Percentiles rank a stretch among this genome's conserved stretches.
Conservation (phyloP, 257 asterid genomes). For the Pogostemon cablin region DNA sequence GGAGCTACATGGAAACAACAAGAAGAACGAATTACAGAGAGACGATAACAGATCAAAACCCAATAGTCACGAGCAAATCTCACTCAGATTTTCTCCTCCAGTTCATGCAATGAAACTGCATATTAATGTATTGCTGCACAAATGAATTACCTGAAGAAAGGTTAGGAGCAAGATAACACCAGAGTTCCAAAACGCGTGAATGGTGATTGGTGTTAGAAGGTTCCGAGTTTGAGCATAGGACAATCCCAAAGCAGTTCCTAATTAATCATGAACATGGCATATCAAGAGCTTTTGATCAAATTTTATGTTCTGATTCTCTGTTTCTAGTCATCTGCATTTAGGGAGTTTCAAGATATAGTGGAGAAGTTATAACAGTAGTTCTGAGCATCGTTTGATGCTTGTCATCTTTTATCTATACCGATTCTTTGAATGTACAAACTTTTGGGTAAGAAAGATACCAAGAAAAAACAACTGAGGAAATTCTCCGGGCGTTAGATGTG, state of each 20-base stretch:
- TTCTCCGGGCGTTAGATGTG: conserved; percentile 95
- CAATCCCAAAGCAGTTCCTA: conserved; percentile 83
- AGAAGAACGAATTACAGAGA: background rate
- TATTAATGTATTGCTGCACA: background rate
- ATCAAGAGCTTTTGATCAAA: background rate
- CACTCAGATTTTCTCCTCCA: too few species aligned
- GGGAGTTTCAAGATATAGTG: background rate
- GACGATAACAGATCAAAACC: conserved; percentile 2
- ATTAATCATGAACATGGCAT: conserved; percentile 7
- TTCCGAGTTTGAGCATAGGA: conserved; percentile 93
- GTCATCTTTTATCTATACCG: conserved; percentile 8
- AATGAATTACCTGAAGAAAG: conserved; percentile 73
- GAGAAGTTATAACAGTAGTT: background rate
- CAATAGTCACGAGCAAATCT: background rate
- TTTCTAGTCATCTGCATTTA: too few species aligned
- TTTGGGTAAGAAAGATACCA: conserved; percentile 50
- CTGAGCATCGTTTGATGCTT: background rate
- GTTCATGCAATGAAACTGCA: background rate
- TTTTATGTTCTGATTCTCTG: too few species aligned
- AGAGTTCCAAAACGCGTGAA: conserved; percentile 92
- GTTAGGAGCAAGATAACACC: conserved; percentile 90
- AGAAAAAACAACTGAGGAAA: conserved; percentile 93
- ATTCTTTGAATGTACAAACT: background rate
- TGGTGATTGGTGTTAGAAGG: conserved; percentile 83
- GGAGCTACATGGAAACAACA: conserved; percentile 53